Base-by-base conservation (phyloP, 2,329 filamentous ascomycete genomes). In the Xylaria sp. region DNA sequence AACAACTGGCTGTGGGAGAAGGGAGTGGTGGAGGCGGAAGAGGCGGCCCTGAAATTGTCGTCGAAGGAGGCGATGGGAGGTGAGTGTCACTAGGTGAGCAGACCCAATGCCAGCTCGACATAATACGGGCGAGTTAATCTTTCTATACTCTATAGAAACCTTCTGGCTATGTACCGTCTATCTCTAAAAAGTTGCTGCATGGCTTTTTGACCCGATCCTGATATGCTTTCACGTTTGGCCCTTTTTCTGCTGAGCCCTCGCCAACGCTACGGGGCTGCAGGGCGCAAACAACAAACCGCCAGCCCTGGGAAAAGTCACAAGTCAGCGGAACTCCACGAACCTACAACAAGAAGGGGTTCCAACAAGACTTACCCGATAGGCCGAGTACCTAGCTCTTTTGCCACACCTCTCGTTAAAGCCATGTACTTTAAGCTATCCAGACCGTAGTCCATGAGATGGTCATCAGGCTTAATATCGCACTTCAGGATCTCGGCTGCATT, bases 401-500 rank as follows among this genome's bases (percentile, higher is more conserved):
- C 53, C 33, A 56, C 53, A n/a, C 13, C 53, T 26, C 53, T 56
- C 4, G 28, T 33, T 26, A 56, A 38, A 23, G 53, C 53, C 33
- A 56, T 56, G 53, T 56, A 56, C 26, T 56, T 56, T 13, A 56
- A 23, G 28, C 53, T 56, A 26, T 56, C 53, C 33, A 56, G 33
- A 28, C 53, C 53, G 33, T 40, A 56, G 17, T 56, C 53, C 11
- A 31, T 56, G 31, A 56, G 53, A 20, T 56, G 28, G 26, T 56
- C 26, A 23, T 56, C 53, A 11, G 53, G 53, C 33, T 56, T 33
- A 4, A 56, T 20, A 40, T 33, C 28, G 23, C 53, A 40, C 36
- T 36, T n/a, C 53, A 56, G n/a, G 53, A 40, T 56, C 33, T 56
- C n/a, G 9, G 53, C 26, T 56, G 49, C 49, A 23, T 49, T 23